Conservation (phyloP, 2,329 filamentous ascomycete species). For the Phaeosphaeria sp. region DNA sequence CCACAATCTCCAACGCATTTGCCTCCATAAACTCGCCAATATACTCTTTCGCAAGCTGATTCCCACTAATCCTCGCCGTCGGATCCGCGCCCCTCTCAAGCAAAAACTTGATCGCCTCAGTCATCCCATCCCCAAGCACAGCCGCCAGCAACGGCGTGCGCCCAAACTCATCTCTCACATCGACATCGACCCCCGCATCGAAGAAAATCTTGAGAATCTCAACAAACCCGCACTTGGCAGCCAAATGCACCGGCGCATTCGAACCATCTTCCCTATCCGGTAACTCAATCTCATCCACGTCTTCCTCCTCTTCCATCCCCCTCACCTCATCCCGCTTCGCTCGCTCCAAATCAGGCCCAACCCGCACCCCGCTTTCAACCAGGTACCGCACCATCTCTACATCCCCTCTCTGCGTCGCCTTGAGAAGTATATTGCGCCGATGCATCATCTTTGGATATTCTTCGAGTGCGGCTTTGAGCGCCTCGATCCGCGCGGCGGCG, state of each 20-base stretch:
- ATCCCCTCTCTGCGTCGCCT: slow-evolving; percentile 2
- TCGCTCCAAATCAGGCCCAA: background rate
- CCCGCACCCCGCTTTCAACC: background rate
- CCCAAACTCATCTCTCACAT: background rate
- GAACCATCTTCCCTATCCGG: background rate
- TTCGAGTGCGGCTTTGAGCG: slow-evolving; percentile 2
- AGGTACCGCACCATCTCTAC: slow-evolving; percentile 3
- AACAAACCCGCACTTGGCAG: background rate
- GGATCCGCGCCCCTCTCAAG: background rate
- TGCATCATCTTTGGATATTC: slow-evolving; percentile 5
- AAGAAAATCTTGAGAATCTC: background rate
- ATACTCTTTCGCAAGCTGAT: background rate
- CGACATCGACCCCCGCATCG: background rate
- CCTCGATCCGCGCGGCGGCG: slow-evolving; percentile 2
- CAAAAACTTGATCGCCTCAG: background rate
- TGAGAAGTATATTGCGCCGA: slow-evolving; percentile 2
- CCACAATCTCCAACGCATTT: background rate
- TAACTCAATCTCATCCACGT: background rate
- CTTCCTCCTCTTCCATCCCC: slow-evolving; percentile 1
- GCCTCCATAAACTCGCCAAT: background rate
- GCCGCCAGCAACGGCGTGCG: background rate
- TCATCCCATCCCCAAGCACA: background rate
- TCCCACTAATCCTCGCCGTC: background rate
- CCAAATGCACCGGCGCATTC: background rate
- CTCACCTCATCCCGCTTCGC: background rate